Percentiles rank a stretch among this genome's conserved stretches.
These are phyloP conservation scores for Magnaporthiopsis rhizophila DNA, from an alignment of 2,329 filamentous ascomycete species.

Conservation along the genomic window DNA sequence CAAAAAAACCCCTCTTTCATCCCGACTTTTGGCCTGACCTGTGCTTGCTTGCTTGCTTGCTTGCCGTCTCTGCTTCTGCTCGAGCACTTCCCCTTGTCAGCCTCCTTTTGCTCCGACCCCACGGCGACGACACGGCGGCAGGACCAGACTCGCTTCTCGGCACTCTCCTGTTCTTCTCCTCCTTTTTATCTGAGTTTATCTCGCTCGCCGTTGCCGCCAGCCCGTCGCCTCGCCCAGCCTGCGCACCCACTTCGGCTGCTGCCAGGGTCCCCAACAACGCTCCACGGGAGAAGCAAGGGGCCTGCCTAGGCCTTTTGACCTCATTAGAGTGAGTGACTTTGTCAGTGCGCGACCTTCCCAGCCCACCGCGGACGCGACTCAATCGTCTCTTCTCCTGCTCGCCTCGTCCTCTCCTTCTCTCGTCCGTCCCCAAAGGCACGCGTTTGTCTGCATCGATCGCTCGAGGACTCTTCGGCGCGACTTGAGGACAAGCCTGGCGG, in stretches of 20 bases:
- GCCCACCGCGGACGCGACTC: background rate
- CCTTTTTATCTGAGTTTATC: background rate
- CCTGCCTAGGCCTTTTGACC: background rate
- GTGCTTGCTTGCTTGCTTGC: background rate
- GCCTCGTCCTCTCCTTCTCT: background rate
- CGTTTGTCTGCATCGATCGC: background rate
- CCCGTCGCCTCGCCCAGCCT: background rate
- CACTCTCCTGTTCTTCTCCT: background rate
- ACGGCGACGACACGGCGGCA: background rate
- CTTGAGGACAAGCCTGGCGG: background rate
- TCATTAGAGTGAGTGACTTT: background rate
- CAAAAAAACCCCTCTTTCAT: background rate
- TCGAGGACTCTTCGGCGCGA: background rate
- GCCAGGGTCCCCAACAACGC: background rate
- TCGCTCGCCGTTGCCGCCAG: background rate
- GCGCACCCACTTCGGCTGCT: background rate
- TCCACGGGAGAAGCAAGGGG: background rate
- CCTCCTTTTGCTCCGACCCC: background rate
- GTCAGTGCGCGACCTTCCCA: background rate
- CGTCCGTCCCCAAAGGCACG: background rate
- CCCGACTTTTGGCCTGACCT: background rate
- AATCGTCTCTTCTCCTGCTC: background rate
- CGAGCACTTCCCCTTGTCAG: background rate
- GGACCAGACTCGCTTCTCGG: background rate
- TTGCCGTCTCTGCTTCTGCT: background rate